Evolutionary conservation across 179 eudicot genomes (phyloP).

Genomic region (Silene noctiflora): DNA sequence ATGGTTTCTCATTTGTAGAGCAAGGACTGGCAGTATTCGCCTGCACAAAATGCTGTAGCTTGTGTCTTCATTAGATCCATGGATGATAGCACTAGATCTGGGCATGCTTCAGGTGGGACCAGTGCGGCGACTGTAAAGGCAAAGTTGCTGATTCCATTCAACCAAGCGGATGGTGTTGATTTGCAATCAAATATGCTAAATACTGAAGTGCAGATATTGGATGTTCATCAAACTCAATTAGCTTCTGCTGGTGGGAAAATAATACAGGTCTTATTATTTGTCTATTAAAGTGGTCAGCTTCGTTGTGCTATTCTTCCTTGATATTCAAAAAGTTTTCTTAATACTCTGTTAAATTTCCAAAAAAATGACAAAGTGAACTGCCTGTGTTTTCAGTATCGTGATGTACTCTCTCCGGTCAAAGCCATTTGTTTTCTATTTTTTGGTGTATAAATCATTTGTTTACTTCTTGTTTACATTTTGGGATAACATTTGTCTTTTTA

Average conservation of each 20-base stretch:
- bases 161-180: constrained; percentile 8
- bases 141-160: constrained; percentile 7
- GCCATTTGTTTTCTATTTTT: not conserved
- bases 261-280: constrained; percentile 15
- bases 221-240: not conserved
- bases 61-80: constrained; percentile 20
- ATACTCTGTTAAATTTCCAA: not conserved
- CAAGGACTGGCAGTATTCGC: constrained; percentile 26
- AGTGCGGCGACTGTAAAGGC: constrained; percentile 12
- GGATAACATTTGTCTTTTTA: not conserved
- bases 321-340: not conserved
- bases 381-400: not conserved
- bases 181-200: constrained; percentile 7
- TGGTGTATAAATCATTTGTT: not conserved
- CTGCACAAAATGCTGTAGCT: constrained; percentile 29
- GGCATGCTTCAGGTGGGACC: constrained; percentile 4
- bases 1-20: constrained; percentile 21
- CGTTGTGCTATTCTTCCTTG: not conserved
- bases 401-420: not conserved
- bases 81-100: constrained; percentile 15
- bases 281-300: not conserved
- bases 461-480: not conserved
- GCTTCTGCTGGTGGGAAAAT: constrained; percentile 12
- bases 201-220: constrained; percentile 22
- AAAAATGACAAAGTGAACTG: not conserved